Base-by-base conservation (phyloP, 164 flowering plant species). In the Nymphaea colorata region DNA sequence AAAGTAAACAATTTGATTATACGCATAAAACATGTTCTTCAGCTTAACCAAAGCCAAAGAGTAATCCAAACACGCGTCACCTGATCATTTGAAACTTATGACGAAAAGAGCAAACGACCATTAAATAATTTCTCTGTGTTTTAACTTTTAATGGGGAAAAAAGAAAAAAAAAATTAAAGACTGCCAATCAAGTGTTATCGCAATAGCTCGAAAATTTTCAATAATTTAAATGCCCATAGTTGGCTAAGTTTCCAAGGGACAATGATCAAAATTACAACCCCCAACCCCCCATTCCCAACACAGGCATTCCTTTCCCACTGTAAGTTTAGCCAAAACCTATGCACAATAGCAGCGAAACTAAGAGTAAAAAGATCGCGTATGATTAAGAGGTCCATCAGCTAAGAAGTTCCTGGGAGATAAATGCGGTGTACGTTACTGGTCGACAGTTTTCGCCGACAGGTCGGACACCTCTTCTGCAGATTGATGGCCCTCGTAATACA, bases 391-490 rank as follows among this genome's bases (percentile, higher is more conserved):
- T 47, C 5, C 7, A 47, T 47, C 55, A 12, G 12, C 55, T 47
- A 47, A 47, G 55, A 47, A 12, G 55, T 47, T 12, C 76, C 75
- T 11, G 87, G 85, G 59, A 83, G 84, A 70, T 82, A 84, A 61
- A 84, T 68, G 62, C 87, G 79, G 71, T 79, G 66, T 42, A 75
- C 74, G 60, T 71, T 80, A 60, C 64, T 73, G 61, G 47, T 60
- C 0, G 66, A 67, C 66, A 80, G 74, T 63, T 79, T 78, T 62
- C 67, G 70, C 63, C 86, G 72, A 66, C 86, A 85, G 6, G 80
- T 70, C 2, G 88, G 88, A 76, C 88, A 84, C 61, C 68, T 78
- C 18, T 64, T 73, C 71, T 79, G 82, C 45, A 61, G 66, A 18
- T 66, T 45, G 66, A 82, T 75, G 17, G 84, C 81, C 57, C 36